Percentiles rank a stretch among this genome's conserved stretches.
Evolutionary conservation across 129 eudicot genomes (phyloP).

Genomic region (Centella asiatica): DNA sequence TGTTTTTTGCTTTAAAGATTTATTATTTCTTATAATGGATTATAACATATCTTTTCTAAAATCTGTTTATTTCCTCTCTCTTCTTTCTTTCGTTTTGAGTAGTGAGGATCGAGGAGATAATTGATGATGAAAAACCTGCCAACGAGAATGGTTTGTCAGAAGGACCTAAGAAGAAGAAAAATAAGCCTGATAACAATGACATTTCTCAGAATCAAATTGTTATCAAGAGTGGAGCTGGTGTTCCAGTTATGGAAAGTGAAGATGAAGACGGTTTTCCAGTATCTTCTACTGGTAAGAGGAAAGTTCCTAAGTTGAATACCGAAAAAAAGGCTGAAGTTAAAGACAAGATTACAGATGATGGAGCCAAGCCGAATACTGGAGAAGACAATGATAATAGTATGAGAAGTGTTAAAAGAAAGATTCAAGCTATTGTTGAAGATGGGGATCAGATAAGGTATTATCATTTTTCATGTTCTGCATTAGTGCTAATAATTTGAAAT

Average conservation of each 20-base stretch:
- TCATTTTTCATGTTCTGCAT: not conserved
- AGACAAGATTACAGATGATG: slow-evolving; percentile 20
- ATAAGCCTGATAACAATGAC: slow-evolving; percentile 21
- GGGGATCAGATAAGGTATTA: slow-evolving; percentile 37
- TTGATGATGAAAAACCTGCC: slow-evolving; percentile 59
- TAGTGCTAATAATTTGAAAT: not conserved
- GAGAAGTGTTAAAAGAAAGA: slow-evolving; percentile 47
- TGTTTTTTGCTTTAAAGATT: not conserved
- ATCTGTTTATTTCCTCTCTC: slow-evolving; percentile 16
- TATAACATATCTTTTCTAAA: not conserved
- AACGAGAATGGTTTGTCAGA: slow-evolving; percentile 25
- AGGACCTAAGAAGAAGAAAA: slow-evolving; percentile 47
- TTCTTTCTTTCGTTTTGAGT: too few species aligned
- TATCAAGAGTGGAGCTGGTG: slow-evolving; percentile 19
- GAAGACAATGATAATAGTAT: slow-evolving; percentile 24
- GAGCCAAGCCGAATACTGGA: slow-evolving; percentile 31
- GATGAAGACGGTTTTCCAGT: slow-evolving; percentile 94
- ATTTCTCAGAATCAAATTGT: slow-evolving; percentile 40
- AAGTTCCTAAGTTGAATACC: slow-evolving; percentile 13
- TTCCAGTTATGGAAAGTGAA: slow-evolving; percentile 57
- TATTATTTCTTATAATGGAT: not conserved
- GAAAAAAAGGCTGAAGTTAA: slow-evolving; percentile 23
- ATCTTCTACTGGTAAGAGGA: slow-evolving; percentile 27
- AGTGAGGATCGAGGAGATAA: slow-evolving; percentile 92
- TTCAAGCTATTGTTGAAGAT: slow-evolving; percentile 35